Percentiles rank a stretch among this genome's conserved stretches.
These are phyloP conservation scores for Oxyria digyna DNA, from an alignment of 148 eudicot genomes.

Conservation along the genomic window DNA sequence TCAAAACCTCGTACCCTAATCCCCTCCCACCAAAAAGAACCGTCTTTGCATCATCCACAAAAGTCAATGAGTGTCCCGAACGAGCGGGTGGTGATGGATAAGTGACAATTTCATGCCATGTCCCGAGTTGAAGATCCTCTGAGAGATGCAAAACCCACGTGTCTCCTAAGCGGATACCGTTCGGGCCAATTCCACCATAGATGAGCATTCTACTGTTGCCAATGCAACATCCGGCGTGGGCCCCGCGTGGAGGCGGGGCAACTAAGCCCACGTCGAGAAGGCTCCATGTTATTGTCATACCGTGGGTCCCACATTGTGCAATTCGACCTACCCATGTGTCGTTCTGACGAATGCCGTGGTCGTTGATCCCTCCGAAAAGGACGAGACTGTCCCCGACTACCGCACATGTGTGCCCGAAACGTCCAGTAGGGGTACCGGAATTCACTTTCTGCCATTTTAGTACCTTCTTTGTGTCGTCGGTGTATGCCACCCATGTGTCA, in stretches of 20 bases:
- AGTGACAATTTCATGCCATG: conserved; percentile 58
- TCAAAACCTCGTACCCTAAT: conserved; percentile 63
- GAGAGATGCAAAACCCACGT: conserved; percentile 84
- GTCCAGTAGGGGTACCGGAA: conserved; percentile 76
- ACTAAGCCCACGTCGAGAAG: conserved; percentile 54
- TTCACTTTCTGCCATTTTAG: conserved; percentile 60
- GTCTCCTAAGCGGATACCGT: conserved; percentile 74
- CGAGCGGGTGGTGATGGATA: conserved; percentile 64
- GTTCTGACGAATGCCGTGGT: conserved; percentile 75
- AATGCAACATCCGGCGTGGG: conserved; percentile 85
- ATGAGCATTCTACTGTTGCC: conserved; percentile 57
- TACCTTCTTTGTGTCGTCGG: conserved; percentile 36
- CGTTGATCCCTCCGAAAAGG: conserved; percentile 92
- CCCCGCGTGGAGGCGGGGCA: conserved; percentile 88
- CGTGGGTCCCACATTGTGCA: conserved; percentile 20
- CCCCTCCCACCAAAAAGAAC: conserved; percentile 91
- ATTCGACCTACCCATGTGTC: conserved; percentile 85
- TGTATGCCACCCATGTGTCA: conserved; percentile 90
- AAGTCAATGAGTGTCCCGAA: conserved; percentile 82
- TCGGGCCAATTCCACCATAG: conserved; percentile 88
- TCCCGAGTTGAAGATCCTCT: conserved; percentile 44
- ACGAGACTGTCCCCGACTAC: conserved; percentile 50
- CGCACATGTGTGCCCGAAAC: conserved; percentile 86
- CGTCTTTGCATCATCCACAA: conserved; percentile 33
- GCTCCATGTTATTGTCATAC: conserved; percentile 53